Evolutionary conservation across 2,329 filamentous ascomycete genomes (phyloP).

Genomic region (Exophiala xenobiotica): DNA sequence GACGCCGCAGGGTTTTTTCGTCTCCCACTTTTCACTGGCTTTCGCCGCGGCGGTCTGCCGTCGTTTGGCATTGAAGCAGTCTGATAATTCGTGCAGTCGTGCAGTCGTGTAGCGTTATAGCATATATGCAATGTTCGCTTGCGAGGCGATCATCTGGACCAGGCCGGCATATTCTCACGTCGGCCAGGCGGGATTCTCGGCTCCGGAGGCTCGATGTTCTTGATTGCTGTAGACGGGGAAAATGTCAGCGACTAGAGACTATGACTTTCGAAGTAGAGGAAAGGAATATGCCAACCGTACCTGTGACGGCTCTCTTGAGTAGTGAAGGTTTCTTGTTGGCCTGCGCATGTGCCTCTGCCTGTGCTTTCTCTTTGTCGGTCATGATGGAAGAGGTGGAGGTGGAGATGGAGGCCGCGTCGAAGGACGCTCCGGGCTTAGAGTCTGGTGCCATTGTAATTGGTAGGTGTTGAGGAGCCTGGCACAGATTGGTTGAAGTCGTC

Average conservation of each 20-base stretch:
- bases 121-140: neutral
- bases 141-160: conserved; percentile 5
- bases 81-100: too few species aligned
- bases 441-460: conserved; percentile 17
- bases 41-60: too few species aligned
- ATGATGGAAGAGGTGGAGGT: conserved; percentile 11
- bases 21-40: too few species aligned
- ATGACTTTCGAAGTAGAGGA: neutral
- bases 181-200: conserved; percentile 17
- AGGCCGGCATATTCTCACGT: conserved; percentile 9
- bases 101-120: too few species aligned
- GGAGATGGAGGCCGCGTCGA: conserved; percentile 17
- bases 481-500: too few species aligned
- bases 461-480: too few species aligned
- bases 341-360: conserved; percentile 4
- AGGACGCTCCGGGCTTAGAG: conserved; percentile 9
- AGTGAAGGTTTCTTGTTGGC: conserved; percentile 11
- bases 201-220: conserved; percentile 20
- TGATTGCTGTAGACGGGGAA: conserved; percentile 11
- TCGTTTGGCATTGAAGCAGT: too few species aligned
- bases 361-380: conserved; percentile 17
- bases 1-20: too few species aligned
- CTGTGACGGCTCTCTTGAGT: conserved; percentile 15
- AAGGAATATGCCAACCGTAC: conserved; percentile 2
- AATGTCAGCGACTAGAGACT: neutral